phyloP scores from a whole-genome alignment of 306 rosid species.

The Castanea crenata region DNA sequence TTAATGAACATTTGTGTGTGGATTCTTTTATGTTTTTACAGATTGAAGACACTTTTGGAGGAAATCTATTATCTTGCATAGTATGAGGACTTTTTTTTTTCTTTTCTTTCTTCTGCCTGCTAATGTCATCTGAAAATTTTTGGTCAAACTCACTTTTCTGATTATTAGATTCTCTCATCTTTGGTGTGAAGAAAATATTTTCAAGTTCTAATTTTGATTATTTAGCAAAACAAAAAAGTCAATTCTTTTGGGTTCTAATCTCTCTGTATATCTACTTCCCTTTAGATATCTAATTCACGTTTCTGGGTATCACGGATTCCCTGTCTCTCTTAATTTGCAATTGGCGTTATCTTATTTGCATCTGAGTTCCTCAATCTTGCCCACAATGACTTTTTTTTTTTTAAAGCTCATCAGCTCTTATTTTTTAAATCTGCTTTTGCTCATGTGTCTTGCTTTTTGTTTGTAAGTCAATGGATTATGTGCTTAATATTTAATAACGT shows the following conservation, averaged over 20 bases:
- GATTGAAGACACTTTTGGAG: constrained; percentile 11
- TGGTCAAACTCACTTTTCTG: constrained; percentile 12
- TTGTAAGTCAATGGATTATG: background rate
- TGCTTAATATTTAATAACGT: background rate
- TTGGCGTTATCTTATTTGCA: background rate
- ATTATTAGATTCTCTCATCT: background rate
- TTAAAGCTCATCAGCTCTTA: background rate
- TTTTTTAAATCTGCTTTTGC: background rate
- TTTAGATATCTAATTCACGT: background rate
- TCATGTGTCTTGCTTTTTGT: background rate
- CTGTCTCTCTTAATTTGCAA: background rate
- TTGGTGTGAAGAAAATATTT: constrained; percentile 6
- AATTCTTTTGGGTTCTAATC: background rate
- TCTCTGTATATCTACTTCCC: background rate
- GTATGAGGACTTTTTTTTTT: background rate
- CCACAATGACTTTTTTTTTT: background rate
- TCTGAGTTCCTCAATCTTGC: background rate
- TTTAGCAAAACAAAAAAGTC: background rate
- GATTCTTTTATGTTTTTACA: constrained; percentile 9
- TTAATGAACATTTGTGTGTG: background rate
- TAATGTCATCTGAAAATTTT: background rate
- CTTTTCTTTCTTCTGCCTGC: background rate
- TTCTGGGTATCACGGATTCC: constrained; percentile 1
- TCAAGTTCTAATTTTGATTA: background rate
- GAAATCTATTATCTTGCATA: background rate